Evolutionary conservation across 2,329 filamentous ascomycete species (phyloP), one percentile per base, ranked within the genome.

Genomic region (Trichoderma cornu-damae): DNA sequence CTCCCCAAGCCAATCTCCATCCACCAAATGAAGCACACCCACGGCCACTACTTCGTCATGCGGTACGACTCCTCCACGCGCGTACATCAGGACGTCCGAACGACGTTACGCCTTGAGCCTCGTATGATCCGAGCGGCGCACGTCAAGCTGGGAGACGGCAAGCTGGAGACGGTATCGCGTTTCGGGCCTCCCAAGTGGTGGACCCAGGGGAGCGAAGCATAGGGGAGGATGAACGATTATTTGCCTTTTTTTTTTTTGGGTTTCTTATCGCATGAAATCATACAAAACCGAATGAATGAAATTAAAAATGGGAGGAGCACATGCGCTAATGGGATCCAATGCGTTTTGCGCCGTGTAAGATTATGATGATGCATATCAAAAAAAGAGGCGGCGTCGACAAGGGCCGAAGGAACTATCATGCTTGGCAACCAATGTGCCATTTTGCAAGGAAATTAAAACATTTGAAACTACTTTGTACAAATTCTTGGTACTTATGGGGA

Each of bases 1-100:
- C 87, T 99, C 16, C 93, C 94, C 47, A 88, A 86, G 64, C 84
- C 90, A 61, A 80, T 86, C 59, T 86, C 85, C 61, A 87, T 87
- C 69, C 87, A 95, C 73, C 91, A 96, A 75, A 85, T 88, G 65
- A 85, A 85, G 64, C 88, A 97, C 80, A 83, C 83, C 63, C 82
- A 85, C 65, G 94, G 94, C 56, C 92, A 97, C 78, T 96, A 99
- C 81, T 99, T 99, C 74, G 88, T 96, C 69, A 89, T 99, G 88
- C 89, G 94, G 66, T 99, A 96, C 79, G 94, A 99, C 72, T 77
- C 87, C 57, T 88, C 86, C 59, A 76, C 85, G 6, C 73, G 78
- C 50, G 86, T 89, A 6, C 93, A 97, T 74, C 77, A 88, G 63
- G 79, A 85, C 42, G 82, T 99, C 38, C 82, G 87, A 61, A 81